These are phyloP conservation scores for Monilinia vaccinii-corymbosi DNA, from an alignment of 2,329 filamentous ascomycete species.

Conservation along the genomic window DNA sequence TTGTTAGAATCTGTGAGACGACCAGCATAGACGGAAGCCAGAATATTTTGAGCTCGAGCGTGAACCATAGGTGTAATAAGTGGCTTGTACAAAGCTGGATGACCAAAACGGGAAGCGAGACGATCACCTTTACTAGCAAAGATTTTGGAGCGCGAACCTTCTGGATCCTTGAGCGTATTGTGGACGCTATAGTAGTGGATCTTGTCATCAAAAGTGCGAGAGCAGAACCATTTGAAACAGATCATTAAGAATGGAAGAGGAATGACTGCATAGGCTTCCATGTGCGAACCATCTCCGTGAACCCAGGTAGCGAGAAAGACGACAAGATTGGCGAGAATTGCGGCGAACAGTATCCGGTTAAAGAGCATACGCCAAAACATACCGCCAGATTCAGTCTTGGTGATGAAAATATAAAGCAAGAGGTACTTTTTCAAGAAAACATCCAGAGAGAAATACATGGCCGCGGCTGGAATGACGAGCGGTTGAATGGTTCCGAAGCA, in stretches of 20 bases:
- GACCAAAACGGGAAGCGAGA: slow-evolving; percentile 71
- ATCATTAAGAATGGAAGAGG: slow-evolving; percentile 73
- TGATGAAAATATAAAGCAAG: slow-evolving; percentile 87
- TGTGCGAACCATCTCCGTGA: slow-evolving; percentile 51
- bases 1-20: slow-evolving; percentile 61
- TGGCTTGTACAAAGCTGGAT: slow-evolving; percentile 82
- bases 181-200: slow-evolving; percentile 72
- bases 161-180: slow-evolving; percentile 41
- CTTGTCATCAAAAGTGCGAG: slow-evolving; percentile 63
- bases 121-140: slow-evolving; percentile 53
- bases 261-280: slow-evolving; percentile 54
- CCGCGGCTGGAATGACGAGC: slow-evolving; percentile 74
- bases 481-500: slow-evolving; percentile 82
- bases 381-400: slow-evolving; percentile 92
- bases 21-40: slow-evolving; percentile 79
- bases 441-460: slow-evolving; percentile 83
- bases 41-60: slow-evolving; percentile 75
- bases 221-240: slow-evolving; percentile 81
- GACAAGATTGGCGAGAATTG: slow-evolving; percentile 69
- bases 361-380: slow-evolving; percentile 86
- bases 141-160: slow-evolving; percentile 38
- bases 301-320: slow-evolving; percentile 69
- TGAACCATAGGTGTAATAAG: slow-evolving; percentile 94
- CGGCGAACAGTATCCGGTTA: slow-evolving; percentile 83
- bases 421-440: slow-evolving; percentile 91